A percentile compares a stretch with the other conserved stretches of the same genome.
phyloP scores from a whole-genome alignment of 495 filamentous ascomycete species.

The Staphylotrichum tortipilum region DNA sequence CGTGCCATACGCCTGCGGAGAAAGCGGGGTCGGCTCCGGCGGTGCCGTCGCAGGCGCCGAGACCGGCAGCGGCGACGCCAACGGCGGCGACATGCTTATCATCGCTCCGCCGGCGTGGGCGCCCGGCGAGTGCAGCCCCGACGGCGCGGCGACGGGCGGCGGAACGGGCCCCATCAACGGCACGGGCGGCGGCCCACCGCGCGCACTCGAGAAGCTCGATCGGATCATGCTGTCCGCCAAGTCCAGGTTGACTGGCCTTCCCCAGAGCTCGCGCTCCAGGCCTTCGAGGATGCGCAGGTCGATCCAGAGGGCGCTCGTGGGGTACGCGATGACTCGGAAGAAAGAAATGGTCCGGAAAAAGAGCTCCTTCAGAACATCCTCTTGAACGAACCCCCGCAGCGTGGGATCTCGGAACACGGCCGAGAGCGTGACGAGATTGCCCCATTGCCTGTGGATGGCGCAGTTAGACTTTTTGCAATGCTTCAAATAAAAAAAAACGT shows the following conservation, averaged over 20 bases:
- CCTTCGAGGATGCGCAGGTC: constrained; percentile 61
- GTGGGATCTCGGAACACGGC: constrained; percentile 59
- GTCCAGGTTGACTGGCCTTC: constrained; percentile 7
- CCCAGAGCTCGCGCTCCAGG: constrained; percentile 46
- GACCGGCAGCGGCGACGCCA: not conserved
- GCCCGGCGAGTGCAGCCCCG: not conserved
- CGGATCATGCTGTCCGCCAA: constrained; percentile 9
- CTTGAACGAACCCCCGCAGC: constrained; percentile 45
- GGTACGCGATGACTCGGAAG: constrained; percentile 50
- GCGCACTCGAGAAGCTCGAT: constrained; percentile 42
- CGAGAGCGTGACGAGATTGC: constrained; percentile 82
- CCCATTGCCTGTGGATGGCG: constrained; percentile 69
- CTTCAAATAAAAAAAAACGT: not conserved
- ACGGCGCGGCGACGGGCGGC: not conserved
- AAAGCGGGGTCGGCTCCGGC: not conserved
- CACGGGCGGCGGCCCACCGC: constrained; percentile 14
- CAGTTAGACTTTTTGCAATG: not conserved
- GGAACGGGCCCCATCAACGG: constrained; percentile 3
- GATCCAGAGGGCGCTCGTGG: constrained; percentile 56
- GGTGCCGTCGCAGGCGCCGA: not conserved
- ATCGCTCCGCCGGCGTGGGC: constrained; percentile 2
- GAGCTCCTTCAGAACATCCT: constrained; percentile 41
- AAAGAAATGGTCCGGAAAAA: constrained; percentile 62
- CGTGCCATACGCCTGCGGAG: not conserved
- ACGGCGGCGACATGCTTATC: constrained; percentile 2